Evolutionary conservation across 352 stramenopile species (phyloP).

Genomic region (Phytophthora palmivora): DNA sequence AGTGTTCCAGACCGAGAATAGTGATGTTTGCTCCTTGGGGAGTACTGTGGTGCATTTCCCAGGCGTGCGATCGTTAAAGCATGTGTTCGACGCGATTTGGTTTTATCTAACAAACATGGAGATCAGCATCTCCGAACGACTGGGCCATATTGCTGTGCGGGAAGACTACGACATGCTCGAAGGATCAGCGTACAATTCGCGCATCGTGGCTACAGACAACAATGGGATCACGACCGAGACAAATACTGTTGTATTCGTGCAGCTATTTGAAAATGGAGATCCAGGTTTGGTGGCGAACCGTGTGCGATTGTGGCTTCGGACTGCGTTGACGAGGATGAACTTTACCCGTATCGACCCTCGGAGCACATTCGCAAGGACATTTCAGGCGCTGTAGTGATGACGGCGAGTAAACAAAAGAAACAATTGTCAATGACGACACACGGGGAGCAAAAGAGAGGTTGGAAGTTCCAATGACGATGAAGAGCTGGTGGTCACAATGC

Average conservation of each 20-base stretch:
- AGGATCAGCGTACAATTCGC: constrained; percentile 32
- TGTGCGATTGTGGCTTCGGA: constrained; percentile 40
- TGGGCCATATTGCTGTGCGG: constrained; percentile 40
- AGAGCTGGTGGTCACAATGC: constrained; percentile 26
- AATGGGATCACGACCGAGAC: constrained; percentile 27
- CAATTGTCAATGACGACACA: background rate
- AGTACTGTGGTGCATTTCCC: constrained; percentile 34
- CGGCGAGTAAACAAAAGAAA: constrained; percentile 21
- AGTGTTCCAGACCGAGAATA: constrained; percentile 30
- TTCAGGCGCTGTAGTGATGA: constrained; percentile 34
- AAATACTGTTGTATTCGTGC: constrained; percentile 34
- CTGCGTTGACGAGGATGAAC: constrained; percentile 40
- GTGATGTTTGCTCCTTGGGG: constrained; percentile 32
- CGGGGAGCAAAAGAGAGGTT: constrained; percentile 1
- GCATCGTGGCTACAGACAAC: constrained; percentile 25
- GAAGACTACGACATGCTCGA: constrained; percentile 40
- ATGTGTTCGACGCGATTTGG: constrained; percentile 44
- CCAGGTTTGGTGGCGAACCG: constrained; percentile 16
- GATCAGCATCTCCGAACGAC: constrained; percentile 48
- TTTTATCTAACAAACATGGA: constrained; percentile 58
- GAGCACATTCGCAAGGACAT: constrained; percentile 42
- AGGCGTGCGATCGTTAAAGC: constrained; percentile 35
- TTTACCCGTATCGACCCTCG: constrained; percentile 32
- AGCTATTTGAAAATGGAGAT: constrained; percentile 25
- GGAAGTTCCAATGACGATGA: background rate